These are phyloP conservation scores for Epithemia pelagica DNA, from an alignment of 108 stramenopile genomes.

Conservation along the genomic window DNA sequence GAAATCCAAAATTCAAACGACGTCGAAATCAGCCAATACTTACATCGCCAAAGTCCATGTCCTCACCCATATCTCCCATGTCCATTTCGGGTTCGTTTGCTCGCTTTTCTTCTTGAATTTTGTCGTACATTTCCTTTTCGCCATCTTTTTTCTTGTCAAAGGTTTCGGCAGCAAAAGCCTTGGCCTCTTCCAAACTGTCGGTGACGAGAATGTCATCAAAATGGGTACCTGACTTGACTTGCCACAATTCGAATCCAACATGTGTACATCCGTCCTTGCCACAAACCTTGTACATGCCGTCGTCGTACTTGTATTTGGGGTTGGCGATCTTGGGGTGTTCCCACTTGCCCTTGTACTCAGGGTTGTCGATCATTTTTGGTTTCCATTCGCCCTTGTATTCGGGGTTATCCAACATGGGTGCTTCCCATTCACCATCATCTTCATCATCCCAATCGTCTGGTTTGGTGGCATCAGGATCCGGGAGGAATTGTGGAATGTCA, in stretches of 20 bases:
- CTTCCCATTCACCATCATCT: conserved; percentile 97
- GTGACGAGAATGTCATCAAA: conserved; percentile 99
- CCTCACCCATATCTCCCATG: conserved; percentile 1
- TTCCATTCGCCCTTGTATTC: conserved; percentile 95
- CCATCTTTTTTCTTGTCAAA: conserved; percentile 96
- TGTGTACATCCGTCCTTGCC: conserved; percentile 87
- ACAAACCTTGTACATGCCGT: conserved; percentile 90
- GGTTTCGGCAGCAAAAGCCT: conserved; percentile 92
- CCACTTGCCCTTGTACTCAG: conserved; percentile 97
- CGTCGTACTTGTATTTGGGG: conserved; percentile 89
- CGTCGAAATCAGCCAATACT: neutral
- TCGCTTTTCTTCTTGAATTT: conserved; percentile 60
- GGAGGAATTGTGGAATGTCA: conserved; percentile 84
- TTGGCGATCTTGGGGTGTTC: conserved; percentile 91
- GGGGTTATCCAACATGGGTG: conserved; percentile 97
- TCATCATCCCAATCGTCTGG: conserved; percentile 99
- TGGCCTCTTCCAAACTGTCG: conserved; percentile 94
- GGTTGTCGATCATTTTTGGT: conserved; percentile 94
- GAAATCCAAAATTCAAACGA: too few relatives aligned
- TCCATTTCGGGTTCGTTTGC: conserved; percentile 22
- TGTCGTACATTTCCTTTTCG: conserved; percentile 95
- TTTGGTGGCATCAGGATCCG: conserved; percentile 90
- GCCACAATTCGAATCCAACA: conserved; percentile 99
- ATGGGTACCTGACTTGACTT: conserved; percentile 94
- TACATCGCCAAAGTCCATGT: conserved; percentile 39